Percentiles rank a stretch among this genome's conserved stretches.
phyloP scores from a whole-genome alignment of 2,329 filamentous ascomycete species.

The Aureobasidium pullulans region DNA sequence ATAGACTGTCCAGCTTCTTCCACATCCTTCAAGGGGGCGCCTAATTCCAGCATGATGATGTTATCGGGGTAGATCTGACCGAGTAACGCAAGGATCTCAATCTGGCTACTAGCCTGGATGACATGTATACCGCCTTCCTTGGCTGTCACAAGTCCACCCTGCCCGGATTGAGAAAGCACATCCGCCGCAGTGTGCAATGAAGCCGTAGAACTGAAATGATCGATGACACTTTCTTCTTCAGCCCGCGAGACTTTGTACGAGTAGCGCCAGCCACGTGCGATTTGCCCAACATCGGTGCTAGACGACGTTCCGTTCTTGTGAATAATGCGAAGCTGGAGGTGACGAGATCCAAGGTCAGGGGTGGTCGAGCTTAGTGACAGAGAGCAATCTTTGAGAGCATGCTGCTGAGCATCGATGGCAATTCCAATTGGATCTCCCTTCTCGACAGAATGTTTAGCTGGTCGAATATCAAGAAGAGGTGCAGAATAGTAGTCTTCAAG shows the following conservation, averaged over 20 bases:
- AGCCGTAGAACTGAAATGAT: no score
- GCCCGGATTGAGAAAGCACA: neutral
- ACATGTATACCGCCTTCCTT: neutral
- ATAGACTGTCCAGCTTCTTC: neutral
- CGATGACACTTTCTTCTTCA: no score
- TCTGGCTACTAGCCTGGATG: neutral
- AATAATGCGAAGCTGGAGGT: neutral
- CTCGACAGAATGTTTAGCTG: rapidly evolving
- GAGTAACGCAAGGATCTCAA: neutral
- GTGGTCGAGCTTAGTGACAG: neutral
- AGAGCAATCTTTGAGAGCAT: neutral
- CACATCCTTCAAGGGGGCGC: neutral
- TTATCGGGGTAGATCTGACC: neutral
- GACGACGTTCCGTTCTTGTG: neutral
- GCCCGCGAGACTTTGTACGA: neutral
- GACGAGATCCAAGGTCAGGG: neutral
- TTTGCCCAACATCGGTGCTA: neutral
- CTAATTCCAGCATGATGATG: neutral
- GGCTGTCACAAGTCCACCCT: neutral
- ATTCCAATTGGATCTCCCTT: no score
- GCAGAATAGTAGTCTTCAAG: neutral
- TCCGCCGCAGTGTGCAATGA: neutral
- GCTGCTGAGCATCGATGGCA: neutral
- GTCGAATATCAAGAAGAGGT: neutral
- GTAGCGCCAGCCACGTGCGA: constrained; percentile 5